These are phyloP conservation scores for Exophiala bonariae DNA, from an alignment of 2,329 filamentous ascomycete species.

Conservation along the genomic window DNA sequence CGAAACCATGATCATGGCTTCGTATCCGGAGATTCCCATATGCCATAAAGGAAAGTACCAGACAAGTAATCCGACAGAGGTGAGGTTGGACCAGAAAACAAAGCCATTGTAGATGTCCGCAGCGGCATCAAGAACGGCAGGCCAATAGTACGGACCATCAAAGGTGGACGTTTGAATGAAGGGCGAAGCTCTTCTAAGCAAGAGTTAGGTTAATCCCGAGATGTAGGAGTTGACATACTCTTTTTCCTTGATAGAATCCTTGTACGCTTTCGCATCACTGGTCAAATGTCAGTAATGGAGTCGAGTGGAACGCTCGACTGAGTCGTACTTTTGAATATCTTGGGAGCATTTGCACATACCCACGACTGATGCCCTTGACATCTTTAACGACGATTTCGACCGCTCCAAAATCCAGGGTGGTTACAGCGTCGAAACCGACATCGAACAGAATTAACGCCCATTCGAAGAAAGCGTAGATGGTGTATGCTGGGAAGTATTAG, in stretches of 20 bases:
- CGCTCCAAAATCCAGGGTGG: constrained; percentile 83
- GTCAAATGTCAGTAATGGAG: constrained; percentile 36
- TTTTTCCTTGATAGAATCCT: constrained; percentile 62
- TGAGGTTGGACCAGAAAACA: constrained; percentile 93
- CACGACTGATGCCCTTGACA: constrained; percentile 86
- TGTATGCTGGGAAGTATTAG: constrained; percentile 73
- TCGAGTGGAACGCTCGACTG: constrained; percentile 31
- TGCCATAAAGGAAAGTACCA: constrained; percentile 99
- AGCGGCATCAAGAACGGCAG: constrained; percentile 73
- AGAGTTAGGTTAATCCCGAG: constrained; percentile 33
- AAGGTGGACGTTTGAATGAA: constrained; percentile 64
- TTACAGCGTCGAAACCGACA: constrained; percentile 94
- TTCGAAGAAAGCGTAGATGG: constrained; percentile 95
- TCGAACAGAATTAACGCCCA: constrained; percentile 95
- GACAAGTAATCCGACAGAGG: constrained; percentile 81
- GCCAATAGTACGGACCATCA: constrained; percentile 69
- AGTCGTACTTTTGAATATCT: constrained; percentile 69
- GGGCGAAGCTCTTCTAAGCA: constrained; percentile 70
- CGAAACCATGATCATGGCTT: constrained; percentile 82
- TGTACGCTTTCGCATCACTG: constrained; percentile 52
- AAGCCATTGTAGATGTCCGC: constrained; percentile 96
- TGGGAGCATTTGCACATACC: constrained; percentile 97
- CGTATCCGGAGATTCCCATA: constrained; percentile 98
- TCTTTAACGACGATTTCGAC: constrained; percentile 89
- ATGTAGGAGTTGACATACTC: constrained; percentile 59